Evolutionary conservation across 352 stramenopile species (phyloP).

Genomic region (Globisporangium sylvaticum): DNA sequence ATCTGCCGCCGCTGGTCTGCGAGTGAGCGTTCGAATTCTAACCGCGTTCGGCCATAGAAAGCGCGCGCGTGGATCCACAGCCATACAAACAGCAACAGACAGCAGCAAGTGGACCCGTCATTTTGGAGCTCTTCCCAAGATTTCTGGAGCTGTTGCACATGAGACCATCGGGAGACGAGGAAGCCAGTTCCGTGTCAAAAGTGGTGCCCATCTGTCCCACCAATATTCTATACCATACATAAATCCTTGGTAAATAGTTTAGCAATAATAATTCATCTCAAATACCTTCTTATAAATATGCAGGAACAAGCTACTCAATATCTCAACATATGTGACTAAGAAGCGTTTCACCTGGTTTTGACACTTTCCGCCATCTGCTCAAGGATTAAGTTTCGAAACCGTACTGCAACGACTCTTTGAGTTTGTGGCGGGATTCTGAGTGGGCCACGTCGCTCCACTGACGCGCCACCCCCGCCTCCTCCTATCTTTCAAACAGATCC

Average conservation of each 20-base stretch:
- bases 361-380: neutral
- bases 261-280: neutral
- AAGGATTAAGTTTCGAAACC: neutral
- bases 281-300: neutral
- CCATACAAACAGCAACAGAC: neutral
- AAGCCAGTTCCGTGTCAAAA: slow-evolving; percentile 1
- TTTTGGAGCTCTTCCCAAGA: neutral
- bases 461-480: neutral
- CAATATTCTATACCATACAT: neutral
- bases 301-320: neutral
- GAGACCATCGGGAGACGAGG: slow-evolving; percentile 1
- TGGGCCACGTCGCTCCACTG: neutral
- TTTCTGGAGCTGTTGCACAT: neutral
- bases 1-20: neutral
- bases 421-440: neutral
- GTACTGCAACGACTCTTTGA: neutral
- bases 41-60: slow-evolving; percentile 1
- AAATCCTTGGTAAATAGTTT: neutral
- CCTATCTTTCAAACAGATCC: neutral
- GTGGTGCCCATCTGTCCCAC: neutral
- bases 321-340: neutral
- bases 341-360: neutral
- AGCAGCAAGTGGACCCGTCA: neutral
- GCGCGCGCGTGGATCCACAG: neutral
- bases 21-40: neutral